Conservation (phyloP, 2,329 filamentous ascomycete genomes). For the Periconia macrospinosa region DNA sequence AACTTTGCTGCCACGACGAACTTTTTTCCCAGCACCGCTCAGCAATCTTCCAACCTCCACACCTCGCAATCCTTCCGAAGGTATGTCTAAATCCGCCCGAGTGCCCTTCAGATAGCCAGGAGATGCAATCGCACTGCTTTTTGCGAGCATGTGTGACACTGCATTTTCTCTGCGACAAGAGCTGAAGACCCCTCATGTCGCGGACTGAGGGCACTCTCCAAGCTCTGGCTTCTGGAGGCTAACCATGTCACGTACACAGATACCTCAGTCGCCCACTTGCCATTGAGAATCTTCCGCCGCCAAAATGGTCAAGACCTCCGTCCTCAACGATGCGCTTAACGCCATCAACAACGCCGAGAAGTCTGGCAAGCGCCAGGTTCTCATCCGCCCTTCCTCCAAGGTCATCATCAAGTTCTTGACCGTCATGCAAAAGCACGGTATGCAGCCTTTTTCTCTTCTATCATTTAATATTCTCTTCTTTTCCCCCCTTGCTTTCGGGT, state of each 20-base stretch:
- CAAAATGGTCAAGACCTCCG: slow-evolving; percentile 99
- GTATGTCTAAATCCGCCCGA: slow-evolving; percentile 41
- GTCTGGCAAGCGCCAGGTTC: slow-evolving; percentile 97
- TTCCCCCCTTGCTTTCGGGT: slow-evolving; percentile 66
- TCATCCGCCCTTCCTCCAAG: slow-evolving; percentile 98
- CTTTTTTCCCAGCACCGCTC: slow-evolving; percentile 22
- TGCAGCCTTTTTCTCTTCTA: slow-evolving; percentile 51
- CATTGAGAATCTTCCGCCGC: slow-evolving; percentile 81
- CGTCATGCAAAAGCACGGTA: slow-evolving; percentile 99
- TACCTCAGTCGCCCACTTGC: slow-evolving; percentile 61
- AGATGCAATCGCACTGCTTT: slow-evolving; percentile 46
- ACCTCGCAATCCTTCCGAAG: slow-evolving; percentile 32
- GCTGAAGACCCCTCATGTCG: slow-evolving; percentile 68
- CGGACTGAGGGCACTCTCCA: slow-evolving; percentile 66
- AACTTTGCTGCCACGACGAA: slow-evolving; percentile 19
- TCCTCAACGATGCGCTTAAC: slow-evolving; percentile 98
- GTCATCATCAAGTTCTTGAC: slow-evolving; percentile 99
- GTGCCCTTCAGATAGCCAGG: slow-evolving; percentile 57
- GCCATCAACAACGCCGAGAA: slow-evolving; percentile 99
- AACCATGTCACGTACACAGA: slow-evolving; percentile 54
- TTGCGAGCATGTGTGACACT: slow-evolving; percentile 45
- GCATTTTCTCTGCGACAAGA: slow-evolving; percentile 55
- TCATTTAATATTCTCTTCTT: slow-evolving; percentile 13
- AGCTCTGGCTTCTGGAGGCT: slow-evolving; percentile 69
- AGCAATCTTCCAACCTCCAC: slow-evolving; percentile 22